phyloP scores from a whole-genome alignment of 805 yeast species.

The Phaffomyces opuntiae region DNA sequence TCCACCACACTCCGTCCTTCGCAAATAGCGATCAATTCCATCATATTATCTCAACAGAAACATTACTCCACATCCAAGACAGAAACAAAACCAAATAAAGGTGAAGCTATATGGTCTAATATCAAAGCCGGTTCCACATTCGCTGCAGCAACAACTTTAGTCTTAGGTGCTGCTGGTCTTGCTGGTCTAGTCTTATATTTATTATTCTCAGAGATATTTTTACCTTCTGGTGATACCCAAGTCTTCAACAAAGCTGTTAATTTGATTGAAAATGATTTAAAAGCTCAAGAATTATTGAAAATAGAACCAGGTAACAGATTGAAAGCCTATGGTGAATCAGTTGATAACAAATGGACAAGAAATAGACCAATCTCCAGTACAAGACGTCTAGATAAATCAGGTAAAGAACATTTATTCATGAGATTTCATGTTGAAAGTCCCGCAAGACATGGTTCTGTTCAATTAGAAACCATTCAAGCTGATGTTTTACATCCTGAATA shows the following conservation, averaged over 20 bases:
- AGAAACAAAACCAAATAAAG: conserved; percentile 1
- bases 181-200: conserved; percentile 66
- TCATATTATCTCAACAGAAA: not conserved
- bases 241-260: conserved; percentile 83
- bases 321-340: conserved; percentile 76
- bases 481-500: conserved; percentile 61
- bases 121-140: conserved; percentile 55
- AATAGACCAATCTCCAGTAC: conserved; percentile 75
- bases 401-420: conserved; percentile 77
- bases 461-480: conserved; percentile 70
- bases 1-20: not conserved
- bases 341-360: conserved; percentile 75
- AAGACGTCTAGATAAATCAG: conserved; percentile 62
- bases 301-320: conserved; percentile 44
- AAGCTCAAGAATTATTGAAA: conserved; percentile 50
- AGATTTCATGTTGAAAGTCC: conserved; percentile 80
- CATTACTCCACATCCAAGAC: conserved; percentile 3
- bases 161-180: conserved; percentile 62
- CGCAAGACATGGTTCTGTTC: conserved; percentile 58
- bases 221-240: conserved; percentile 89
- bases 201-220: conserved; percentile 69
- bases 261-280: conserved; percentile 60
- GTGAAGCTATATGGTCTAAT: conserved; percentile 33
- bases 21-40: not conserved
- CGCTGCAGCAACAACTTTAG: conserved; percentile 51